Conservation (phyloP, 495 filamentous ascomycete genomes). For the Tuber microsphaerosporum region DNA sequence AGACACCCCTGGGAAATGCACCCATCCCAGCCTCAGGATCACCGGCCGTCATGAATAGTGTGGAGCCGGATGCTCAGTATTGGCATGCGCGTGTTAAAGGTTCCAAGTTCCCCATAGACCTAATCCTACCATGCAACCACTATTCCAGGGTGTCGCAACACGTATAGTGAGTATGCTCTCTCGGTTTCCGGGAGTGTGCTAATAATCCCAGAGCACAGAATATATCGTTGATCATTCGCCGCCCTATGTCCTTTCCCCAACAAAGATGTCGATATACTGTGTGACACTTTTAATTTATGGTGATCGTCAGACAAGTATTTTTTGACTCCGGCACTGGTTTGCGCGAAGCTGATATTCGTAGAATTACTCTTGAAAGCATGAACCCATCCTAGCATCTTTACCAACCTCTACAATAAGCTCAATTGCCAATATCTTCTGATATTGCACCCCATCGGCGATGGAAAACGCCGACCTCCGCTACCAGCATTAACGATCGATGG, state of each 20-base stretch:
- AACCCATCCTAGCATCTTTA: conserved; percentile 11
- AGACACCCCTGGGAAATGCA: too few relatives aligned
- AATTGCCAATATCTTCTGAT: conserved; percentile 22
- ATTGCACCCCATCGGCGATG: conserved; percentile 16
- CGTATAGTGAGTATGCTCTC: conserved; percentile 19
- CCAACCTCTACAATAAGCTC: conserved; percentile 17
- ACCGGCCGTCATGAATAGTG: too few relatives aligned
- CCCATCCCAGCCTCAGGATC: too few relatives aligned
- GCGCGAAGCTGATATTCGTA: neutral
- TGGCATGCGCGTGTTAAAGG: conserved; percentile 14
- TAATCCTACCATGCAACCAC: conserved; percentile 13
- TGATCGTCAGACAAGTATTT: conserved; percentile 24
- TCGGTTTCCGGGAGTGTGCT: neutral
- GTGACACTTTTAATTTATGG: conserved; percentile 10
- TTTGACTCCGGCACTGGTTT: neutral
- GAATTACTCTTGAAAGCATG: conserved; percentile 25
- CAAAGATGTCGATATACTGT: conserved; percentile 31
- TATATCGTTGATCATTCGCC: conserved; percentile 19
- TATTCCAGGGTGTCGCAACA: conserved; percentile 24
- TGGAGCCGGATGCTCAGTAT: conserved; percentile 11
- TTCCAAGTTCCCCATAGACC: conserved; percentile 16
- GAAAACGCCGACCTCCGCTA: conserved; percentile 16
- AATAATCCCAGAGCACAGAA: conserved; percentile 17
- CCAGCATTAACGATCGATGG: conserved; percentile 26
- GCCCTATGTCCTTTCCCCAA: conserved; percentile 22